Evolutionary conservation across 306 rosid genomes (phyloP).

Genomic region (Aeschynomene evenia): DNA sequence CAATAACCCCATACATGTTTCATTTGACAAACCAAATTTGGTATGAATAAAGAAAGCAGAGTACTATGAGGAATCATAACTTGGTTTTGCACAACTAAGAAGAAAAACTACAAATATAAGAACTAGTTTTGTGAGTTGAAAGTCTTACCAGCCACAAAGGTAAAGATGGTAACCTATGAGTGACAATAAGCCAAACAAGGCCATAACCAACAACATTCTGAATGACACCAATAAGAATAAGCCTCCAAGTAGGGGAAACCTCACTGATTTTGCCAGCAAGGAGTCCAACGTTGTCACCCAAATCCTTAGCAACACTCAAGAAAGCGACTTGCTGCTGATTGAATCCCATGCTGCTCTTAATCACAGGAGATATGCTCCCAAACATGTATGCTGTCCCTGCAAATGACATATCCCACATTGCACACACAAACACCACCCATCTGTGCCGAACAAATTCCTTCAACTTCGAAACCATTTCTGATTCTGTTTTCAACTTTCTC

Average conservation of each 20-base stretch:
- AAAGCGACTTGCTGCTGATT: conserved; percentile 68
- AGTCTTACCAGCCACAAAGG: conserved; percentile 81
- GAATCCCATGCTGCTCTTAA: conserved; percentile 67
- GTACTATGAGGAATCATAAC: no score
- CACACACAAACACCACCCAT: conserved; percentile 88
- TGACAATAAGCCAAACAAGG: conserved; percentile 70
- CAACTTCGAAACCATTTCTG: conserved; percentile 38
- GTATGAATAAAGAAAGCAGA: background rate
- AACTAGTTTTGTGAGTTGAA: background rate
- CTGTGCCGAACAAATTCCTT: conserved; percentile 45
- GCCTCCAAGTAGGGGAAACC: conserved; percentile 50
- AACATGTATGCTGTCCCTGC: conserved; percentile 83
- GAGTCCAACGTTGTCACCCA: conserved; percentile 77
- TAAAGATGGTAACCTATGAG: conserved; percentile 47
- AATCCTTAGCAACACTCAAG: conserved; percentile 75
- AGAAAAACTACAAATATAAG: background rate
- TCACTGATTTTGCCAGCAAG: conserved; percentile 66
- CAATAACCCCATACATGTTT: no score
- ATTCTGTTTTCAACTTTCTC: background rate
- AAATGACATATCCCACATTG: conserved; percentile 80
- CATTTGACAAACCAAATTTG: background rate
- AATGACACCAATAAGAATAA: conserved; percentile 54
- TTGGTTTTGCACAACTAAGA: background rate
- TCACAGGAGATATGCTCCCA: conserved; percentile 85
- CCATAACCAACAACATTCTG: conserved; percentile 71